phyloP scores from a whole-genome alignment of 768 basidiomycete genomes.

The Tephrocybe sp. region DNA sequence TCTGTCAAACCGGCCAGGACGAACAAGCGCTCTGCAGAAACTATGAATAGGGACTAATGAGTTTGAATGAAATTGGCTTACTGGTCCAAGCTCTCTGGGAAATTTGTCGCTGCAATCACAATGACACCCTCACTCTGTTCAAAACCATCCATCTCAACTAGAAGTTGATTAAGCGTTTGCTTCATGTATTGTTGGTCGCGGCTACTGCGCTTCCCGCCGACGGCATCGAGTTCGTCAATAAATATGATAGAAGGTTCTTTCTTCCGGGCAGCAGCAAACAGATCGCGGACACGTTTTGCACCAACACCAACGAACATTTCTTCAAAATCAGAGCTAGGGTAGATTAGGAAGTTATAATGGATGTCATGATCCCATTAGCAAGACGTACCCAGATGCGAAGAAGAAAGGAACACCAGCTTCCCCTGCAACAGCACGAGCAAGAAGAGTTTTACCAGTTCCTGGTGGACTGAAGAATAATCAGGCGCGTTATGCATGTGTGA shows the following conservation, averaged over 20 bases:
- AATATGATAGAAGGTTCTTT: constrained; percentile 97
- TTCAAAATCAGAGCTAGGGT: constrained; percentile 82
- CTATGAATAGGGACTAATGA: constrained; percentile 7
- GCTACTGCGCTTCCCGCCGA: constrained; percentile 84
- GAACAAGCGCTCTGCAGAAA: constrained; percentile 74
- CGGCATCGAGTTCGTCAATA: constrained; percentile 94
- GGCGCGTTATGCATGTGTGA: background rate
- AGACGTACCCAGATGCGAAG: constrained; percentile 82
- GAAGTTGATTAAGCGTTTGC: constrained; percentile 92
- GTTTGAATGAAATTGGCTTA: constrained; percentile 32
- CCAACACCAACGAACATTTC: constrained; percentile 98
- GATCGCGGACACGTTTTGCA: constrained; percentile 91
- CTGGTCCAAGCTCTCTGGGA: constrained; percentile 92
- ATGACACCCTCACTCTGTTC: constrained; percentile 91
- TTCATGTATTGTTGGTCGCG: constrained; percentile 89
- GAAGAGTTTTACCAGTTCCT: constrained; percentile 96
- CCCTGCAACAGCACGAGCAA: constrained; percentile 96
- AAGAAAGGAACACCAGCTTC: constrained; percentile 98
- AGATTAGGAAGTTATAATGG: constrained; percentile 8
- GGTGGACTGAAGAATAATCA: constrained; percentile 47
- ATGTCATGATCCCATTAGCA: constrained; percentile 5
- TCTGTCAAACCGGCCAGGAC: constrained; percentile 96
- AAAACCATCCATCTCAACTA: constrained; percentile 98
- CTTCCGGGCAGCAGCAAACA: constrained; percentile 92
- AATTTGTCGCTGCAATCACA: constrained; percentile 97